Evolutionary conservation across 768 basidiomycete species (phyloP).

Genomic region (Russula lepida): DNA sequence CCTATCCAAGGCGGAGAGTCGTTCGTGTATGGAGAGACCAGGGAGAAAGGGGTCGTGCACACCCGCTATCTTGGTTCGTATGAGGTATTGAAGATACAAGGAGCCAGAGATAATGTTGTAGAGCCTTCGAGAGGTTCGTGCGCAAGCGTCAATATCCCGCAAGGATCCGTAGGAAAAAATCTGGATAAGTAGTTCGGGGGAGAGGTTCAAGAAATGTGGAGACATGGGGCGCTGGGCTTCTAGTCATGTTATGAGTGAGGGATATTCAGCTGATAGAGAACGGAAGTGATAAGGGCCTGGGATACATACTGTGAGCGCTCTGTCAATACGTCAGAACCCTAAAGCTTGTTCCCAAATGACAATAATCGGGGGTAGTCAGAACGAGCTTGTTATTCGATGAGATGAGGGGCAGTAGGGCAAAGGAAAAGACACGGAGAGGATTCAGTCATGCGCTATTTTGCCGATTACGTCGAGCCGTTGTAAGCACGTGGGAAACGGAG

Average conservation of each 20-base stretch:
- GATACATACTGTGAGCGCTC: slow-evolving; percentile 4
- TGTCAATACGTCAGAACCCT: neutral
- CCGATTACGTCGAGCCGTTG: neutral
- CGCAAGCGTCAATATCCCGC: slow-evolving; percentile 10
- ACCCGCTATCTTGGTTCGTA: slow-evolving; percentile 12
- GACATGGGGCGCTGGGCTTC: slow-evolving; percentile 9
- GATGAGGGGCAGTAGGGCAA: neutral
- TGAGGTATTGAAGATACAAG: slow-evolving; percentile 12
- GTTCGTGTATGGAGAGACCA: slow-evolving; percentile 9
- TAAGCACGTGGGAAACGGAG: neutral
- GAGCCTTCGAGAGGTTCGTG: slow-evolving; percentile 8
- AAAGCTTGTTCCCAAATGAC: neutral
- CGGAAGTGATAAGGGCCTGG: neutral
- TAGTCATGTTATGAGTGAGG: neutral
- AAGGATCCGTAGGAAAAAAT: slow-evolving; percentile 13
- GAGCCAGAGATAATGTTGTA: slow-evolving; percentile 9
- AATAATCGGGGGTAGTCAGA: neutral
- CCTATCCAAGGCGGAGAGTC: slow-evolving; percentile 5
- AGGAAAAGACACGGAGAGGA: neutral
- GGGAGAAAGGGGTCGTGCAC: slow-evolving; percentile 6
- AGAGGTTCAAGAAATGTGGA: slow-evolving; percentile 15
- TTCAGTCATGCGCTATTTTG: neutral
- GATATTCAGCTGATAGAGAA: neutral
- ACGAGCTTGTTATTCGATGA: neutral
- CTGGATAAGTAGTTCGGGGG: slow-evolving; percentile 15